These are phyloP conservation scores for Boeremia exigua DNA, from an alignment of 2,329 filamentous ascomycete species.

Conservation along the genomic window DNA sequence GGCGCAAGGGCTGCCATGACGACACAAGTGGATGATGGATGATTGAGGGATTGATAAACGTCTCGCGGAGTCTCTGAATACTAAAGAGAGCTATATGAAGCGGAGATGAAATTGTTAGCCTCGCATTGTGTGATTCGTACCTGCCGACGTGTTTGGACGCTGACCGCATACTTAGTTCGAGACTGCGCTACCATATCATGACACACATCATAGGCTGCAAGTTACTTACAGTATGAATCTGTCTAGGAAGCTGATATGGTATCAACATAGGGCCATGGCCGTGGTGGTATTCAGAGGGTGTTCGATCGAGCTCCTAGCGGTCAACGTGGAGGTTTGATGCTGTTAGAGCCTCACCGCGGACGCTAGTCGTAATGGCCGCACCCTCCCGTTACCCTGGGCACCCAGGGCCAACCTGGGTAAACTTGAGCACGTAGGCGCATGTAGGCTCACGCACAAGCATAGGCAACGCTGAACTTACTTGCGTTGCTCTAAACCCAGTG, in stretches of 20 bases:
- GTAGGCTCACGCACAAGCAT: neutral
- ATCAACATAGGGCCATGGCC: neutral
- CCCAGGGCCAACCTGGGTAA: conserved; percentile 17
- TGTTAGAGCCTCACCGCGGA: conserved; percentile 29
- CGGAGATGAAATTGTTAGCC: neutral
- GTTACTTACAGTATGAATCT: neutral
- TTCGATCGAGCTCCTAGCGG: conserved; percentile 11
- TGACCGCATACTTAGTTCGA: neutral
- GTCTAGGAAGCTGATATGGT: neutral
- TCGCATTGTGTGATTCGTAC: neutral
- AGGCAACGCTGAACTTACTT: neutral
- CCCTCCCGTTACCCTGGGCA: conserved; percentile 12
- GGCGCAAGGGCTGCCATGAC: conserved; percentile 45
- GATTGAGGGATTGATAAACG: neutral
- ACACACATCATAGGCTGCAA: neutral
- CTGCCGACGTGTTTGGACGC: neutral
- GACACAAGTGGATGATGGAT: neutral
- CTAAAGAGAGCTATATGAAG: neutral
- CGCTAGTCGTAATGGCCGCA: conserved; percentile 27
- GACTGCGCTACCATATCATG: too few species aligned
- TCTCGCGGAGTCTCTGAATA: neutral
- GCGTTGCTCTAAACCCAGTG: too few species aligned
- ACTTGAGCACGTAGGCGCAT: conserved; percentile 7
- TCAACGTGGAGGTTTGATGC: conserved; percentile 41
- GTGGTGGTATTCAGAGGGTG: neutral